Conservation (phyloP, 331 rosid genomes). For the Erythrophleum ivorense region DNA sequence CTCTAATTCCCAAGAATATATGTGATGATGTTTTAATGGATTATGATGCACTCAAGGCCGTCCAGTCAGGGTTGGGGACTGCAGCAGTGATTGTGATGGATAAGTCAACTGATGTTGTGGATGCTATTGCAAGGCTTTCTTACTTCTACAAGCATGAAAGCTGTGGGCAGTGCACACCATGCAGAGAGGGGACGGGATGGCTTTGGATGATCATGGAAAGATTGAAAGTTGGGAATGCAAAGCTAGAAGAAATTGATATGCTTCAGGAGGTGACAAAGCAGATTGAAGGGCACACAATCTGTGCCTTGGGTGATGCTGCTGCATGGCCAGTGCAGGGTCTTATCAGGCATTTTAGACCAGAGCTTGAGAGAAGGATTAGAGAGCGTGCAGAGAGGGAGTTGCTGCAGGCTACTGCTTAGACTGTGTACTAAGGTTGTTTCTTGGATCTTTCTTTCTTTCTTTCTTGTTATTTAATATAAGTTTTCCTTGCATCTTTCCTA, state of each 20-base stretch:
- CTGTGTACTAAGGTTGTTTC: constrained; percentile 51
- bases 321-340: constrained; percentile 99
- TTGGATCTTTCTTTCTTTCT: constrained; percentile 31
- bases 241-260: constrained; percentile 98
- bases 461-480: constrained; percentile 19
- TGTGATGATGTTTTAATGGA: constrained; percentile 98
- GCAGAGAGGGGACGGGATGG: constrained; percentile 99
- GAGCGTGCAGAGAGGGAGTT: constrained; percentile 91
- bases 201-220: constrained; percentile 99
- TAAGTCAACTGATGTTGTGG: constrained; percentile 94
- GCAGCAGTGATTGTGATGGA: constrained; percentile 99
- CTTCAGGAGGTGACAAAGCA: constrained; percentile 99
- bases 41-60: constrained; percentile 98
- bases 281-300: constrained; percentile 98
- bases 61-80: constrained; percentile 88
- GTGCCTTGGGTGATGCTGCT: constrained; percentile 99
- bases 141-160: constrained; percentile 99
- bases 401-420: constrained; percentile 85
- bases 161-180: constrained; percentile 99
- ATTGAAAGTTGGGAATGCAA: constrained; percentile 95
- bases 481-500: constrained; percentile 11
- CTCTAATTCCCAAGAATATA: constrained; percentile 83
- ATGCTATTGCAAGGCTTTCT: constrained; percentile 98
- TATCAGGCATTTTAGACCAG: constrained; percentile 97
- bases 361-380: constrained; percentile 96